Conservation (phyloP, 768 basidiomycete genomes). For the Termitomyces bulborhizus region DNA sequence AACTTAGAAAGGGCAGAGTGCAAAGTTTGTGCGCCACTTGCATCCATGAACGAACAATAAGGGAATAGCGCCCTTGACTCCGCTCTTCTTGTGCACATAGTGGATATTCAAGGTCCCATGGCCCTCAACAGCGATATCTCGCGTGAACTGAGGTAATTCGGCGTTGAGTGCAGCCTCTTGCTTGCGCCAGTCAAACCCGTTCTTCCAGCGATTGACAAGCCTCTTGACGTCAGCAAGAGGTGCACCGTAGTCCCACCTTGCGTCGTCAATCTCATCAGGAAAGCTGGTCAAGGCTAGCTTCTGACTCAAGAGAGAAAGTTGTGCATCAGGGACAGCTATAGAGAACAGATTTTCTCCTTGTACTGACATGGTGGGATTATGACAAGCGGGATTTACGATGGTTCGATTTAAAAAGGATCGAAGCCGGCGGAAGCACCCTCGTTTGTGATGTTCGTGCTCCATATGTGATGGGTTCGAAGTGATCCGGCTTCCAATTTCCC, state of each 20-base stretch:
- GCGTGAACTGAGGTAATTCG: constrained; percentile 50
- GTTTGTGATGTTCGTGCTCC: background rate
- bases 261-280: constrained; percentile 52
- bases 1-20: background rate
- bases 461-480: too few species aligned
- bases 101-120: constrained; percentile 43
- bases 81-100: constrained; percentile 52
- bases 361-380: constrained; percentile 2
- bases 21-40: constrained; percentile 11
- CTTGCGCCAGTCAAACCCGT: constrained; percentile 51
- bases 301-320: constrained; percentile 31
- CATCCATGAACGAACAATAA: constrained; percentile 48
- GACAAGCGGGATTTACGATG: background rate
- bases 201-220: constrained; percentile 40
- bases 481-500: too few species aligned
- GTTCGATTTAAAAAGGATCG: background rate
- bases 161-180: constrained; percentile 47
- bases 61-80: constrained; percentile 35
- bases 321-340: constrained; percentile 38
- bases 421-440: background rate
- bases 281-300: constrained; percentile 44
- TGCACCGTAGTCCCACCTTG: constrained; percentile 41
- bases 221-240: constrained; percentile 44
- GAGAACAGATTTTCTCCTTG: constrained; percentile 30
- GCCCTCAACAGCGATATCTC: constrained; percentile 41